Evolutionary conservation across 345 rosid species (phyloP).

Genomic region (Conringia planisiliqua): DNA sequence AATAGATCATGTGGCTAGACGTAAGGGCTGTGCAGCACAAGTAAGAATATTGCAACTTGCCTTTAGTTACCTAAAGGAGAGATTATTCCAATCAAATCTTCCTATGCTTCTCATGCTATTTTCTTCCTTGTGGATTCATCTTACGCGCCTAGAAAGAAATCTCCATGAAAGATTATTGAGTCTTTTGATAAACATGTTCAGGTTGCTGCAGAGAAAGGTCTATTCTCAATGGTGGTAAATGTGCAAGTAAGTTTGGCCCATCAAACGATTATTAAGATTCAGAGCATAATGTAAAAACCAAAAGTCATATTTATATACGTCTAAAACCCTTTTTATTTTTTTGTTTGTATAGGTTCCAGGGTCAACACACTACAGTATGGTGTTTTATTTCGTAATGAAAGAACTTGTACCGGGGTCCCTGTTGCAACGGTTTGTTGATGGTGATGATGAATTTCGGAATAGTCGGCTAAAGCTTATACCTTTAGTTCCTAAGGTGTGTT

Average conservation of each 20-base stretch:
- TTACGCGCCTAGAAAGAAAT: not conserved
- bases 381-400: conserved; percentile 77
- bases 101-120: not conserved
- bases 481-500: conserved; percentile 78
- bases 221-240: conserved; percentile 69
- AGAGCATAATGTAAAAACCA: not conserved
- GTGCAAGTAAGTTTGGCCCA: conserved; percentile 56
- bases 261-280: not conserved
- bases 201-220: conserved; percentile 74
- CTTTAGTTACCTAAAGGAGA: not conserved
- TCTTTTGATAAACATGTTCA: conserved; percentile 24
- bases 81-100: not conserved
- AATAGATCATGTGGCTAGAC: conserved; percentile 95
- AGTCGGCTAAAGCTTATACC: conserved; percentile 94
- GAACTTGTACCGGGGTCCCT: conserved; percentile 70
- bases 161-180: not conserved
- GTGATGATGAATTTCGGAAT: conserved; percentile 97
- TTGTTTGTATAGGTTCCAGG: conserved; percentile 64
- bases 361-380: conserved; percentile 97
- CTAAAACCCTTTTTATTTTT: not conserved
- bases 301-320: not conserved
- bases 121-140: not conserved
- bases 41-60: conserved; percentile 38
- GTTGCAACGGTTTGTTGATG: conserved; percentile 89
- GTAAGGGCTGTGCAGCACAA: conserved; percentile 94